Percentiles rank a stretch among this genome's conserved stretches.
phyloP scores from a whole-genome alignment of 495 filamentous ascomycete species.

The Lindgomyces ingoldianus region DNA sequence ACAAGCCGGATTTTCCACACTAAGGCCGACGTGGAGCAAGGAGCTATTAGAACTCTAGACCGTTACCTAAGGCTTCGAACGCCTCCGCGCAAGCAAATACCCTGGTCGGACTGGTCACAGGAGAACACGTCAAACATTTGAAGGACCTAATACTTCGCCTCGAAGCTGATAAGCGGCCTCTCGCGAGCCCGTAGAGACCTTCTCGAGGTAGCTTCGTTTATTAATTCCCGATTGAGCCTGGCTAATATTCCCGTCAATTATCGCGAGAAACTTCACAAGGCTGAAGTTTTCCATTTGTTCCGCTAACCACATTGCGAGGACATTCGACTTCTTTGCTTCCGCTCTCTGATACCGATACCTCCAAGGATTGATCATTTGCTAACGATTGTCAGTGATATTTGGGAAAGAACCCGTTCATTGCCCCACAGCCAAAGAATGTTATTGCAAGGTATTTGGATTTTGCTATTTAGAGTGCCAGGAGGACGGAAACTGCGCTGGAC shows the following conservation, averaged over 20 bases:
- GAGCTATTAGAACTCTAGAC: too few relatives aligned
- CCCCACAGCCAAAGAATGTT: conserved; percentile 58
- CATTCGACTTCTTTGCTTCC: background rate
- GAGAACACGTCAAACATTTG: background rate
- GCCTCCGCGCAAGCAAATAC: background rate
- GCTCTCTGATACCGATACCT: background rate
- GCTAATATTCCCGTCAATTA: background rate
- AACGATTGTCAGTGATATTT: conserved; percentile 50
- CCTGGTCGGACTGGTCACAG: background rate
- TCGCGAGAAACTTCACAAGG: too few relatives aligned
- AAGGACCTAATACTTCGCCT: background rate
- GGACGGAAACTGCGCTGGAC: conserved; percentile 46
- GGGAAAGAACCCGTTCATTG: conserved; percentile 58
- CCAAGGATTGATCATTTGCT: conserved; percentile 2
- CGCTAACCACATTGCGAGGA: background rate
- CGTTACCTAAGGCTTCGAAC: too few relatives aligned
- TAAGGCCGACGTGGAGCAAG: too few relatives aligned
- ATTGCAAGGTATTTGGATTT: conserved; percentile 64
- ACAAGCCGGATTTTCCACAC: background rate
- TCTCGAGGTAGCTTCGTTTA: background rate
- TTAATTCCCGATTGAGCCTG: background rate
- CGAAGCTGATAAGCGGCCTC: background rate
- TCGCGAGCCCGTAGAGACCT: background rate
- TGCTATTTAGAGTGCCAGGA: conserved; percentile 54
- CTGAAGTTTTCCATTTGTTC: too few relatives aligned